phyloP scores from a whole-genome alignment of 805 yeast species.

The Starmerella sp. region DNA sequence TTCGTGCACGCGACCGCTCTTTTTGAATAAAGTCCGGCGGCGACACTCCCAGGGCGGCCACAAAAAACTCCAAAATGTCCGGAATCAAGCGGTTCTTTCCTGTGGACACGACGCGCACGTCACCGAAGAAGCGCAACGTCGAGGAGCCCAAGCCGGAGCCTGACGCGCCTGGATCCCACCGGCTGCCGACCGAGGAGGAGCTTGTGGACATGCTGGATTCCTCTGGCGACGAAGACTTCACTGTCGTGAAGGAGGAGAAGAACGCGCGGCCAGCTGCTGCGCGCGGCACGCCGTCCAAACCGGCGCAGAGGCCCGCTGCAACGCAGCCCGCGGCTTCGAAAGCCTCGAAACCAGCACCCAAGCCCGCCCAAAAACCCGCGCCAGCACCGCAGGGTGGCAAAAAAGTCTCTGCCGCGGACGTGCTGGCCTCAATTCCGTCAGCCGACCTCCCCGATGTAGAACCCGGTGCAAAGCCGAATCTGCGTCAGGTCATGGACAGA shows the following conservation, averaged over 20 bases:
- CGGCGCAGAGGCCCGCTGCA: not conserved
- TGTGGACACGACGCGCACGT: constrained; percentile 10
- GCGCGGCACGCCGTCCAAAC: too few species aligned
- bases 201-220: constrained; percentile 1
- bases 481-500: constrained; percentile 43
- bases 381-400: not conserved
- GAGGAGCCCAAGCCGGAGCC: not conserved
- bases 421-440: constrained; percentile 58
- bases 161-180: too few species aligned
- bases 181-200: constrained; percentile 1
- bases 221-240: constrained; percentile 1
- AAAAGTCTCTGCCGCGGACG: constrained; percentile 38
- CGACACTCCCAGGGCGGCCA: too few species aligned
- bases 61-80: not conserved
- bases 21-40: too few species aligned
- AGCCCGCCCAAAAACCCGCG: not conserved
- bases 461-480: constrained; percentile 42
- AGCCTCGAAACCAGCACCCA: not conserved
- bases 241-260: not conserved
- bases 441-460: constrained; percentile 48
- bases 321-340: not conserved
- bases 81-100: constrained; percentile 17
- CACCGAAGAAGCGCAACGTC: constrained; percentile 6
- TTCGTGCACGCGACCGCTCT: not conserved
- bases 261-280: not conserved